phyloP scores from a whole-genome alignment of 345 rosid genomes.

The Streptanthus diversifolius region DNA sequence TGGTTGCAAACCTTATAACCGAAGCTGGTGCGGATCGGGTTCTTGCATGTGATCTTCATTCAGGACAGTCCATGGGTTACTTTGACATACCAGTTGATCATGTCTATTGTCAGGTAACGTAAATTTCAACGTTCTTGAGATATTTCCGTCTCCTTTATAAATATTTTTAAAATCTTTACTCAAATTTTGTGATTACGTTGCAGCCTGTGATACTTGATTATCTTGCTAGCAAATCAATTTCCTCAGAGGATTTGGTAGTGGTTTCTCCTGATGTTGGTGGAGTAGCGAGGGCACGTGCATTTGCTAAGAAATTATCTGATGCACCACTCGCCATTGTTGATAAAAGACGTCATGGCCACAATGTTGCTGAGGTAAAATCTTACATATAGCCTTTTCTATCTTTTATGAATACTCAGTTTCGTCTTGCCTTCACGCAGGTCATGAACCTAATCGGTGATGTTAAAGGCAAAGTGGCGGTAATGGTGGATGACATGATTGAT shows the following conservation, averaged over 20 bases:
- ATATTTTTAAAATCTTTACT: not conserved
- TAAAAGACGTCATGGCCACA: slow-evolving; percentile 98
- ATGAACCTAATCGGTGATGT: slow-evolving; percentile 99
- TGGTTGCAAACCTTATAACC: slow-evolving; percentile 90
- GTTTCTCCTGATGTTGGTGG: slow-evolving; percentile 99
- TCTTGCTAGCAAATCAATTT: slow-evolving; percentile 91
- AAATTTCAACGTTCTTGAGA: not conserved
- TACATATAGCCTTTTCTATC: too few species aligned
- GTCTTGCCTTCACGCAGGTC: slow-evolving; percentile 43
- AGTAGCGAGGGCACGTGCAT: slow-evolving; percentile 95
- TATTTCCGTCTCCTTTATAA: not conserved
- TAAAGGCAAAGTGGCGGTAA: slow-evolving; percentile 92
- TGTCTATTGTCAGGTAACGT: slow-evolving; percentile 79
- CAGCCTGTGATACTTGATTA: slow-evolving; percentile 98
- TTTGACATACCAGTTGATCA: slow-evolving; percentile 99
- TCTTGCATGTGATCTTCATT: slow-evolving; percentile 96
- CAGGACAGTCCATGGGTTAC: slow-evolving; percentile 99
- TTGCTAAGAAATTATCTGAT: slow-evolving; percentile 91
- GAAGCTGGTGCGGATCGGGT: slow-evolving; percentile 98
- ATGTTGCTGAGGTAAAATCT: slow-evolving; percentile 83
- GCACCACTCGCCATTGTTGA: slow-evolving; percentile 99
- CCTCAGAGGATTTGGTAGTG: slow-evolving; percentile 83
- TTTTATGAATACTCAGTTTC: not conserved
- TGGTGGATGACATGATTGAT: slow-evolving; percentile 99
- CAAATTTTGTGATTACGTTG: slow-evolving; percentile 1